Evolutionary conservation across 1,139 yeast species (phyloP), one percentile per base, ranked within the genome.

Genomic region (Yamadazyma triangularis): DNA sequence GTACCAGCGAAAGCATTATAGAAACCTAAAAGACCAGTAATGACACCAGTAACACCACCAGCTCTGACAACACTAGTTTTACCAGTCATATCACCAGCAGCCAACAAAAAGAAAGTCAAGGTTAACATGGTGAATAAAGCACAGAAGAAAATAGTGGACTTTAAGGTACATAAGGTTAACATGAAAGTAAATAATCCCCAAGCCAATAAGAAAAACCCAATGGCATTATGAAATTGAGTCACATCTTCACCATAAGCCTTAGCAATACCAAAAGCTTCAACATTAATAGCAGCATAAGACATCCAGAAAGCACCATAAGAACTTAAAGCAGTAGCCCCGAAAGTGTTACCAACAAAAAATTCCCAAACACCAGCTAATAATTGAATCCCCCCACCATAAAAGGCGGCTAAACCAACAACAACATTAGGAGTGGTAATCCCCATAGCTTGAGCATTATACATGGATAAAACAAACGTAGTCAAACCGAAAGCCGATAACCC

Each of bases 401-500:
- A 70, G 26, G 55, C 49, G 13, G 61, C 56, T 13, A 67, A 54
- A 11, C 71, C 70, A 29, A 83, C 56, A 11, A 62, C 68, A 8
- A 56, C 56, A 33, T 58, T 61, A 4, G 67, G 56, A 8, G 43
- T 41, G 2, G 40, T 39, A 22, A 68, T 48, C 4, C 73, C 73
- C 61, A 56, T 59, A 11, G 73, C 72, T 35, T 48, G 54, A 13
- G 66, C 64, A 29, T 64, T 59, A 39, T 37, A 48, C 48, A 77
- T 61, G 1, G 72, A 66, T 34, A 70, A 57, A 10, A 63, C 62
- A 44, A 77, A 65, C 1, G 80, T 72, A 20, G 75, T 64, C 38
- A 70, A 44, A 13, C 70, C 64, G 53, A 74, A 78, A 2, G 73
- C 76, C 15, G 71, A 60, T 34, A 77, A 60, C 2, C 84, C 85